Conservation (phyloP, 768 basidiomycete species). For the Boletus eberwhitei region DNA sequence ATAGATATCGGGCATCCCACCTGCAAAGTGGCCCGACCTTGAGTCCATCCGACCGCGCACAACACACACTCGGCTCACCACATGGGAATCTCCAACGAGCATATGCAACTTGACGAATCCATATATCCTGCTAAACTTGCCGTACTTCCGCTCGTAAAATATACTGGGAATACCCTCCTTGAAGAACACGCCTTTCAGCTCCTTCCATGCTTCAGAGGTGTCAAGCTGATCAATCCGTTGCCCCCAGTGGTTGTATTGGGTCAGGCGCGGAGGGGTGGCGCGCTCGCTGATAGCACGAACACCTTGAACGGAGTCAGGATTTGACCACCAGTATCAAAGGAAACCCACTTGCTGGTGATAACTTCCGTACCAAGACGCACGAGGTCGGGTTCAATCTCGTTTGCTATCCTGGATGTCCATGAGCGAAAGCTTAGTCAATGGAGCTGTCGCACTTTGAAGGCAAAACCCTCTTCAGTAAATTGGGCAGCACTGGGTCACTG, state of each 20-base stretch:
- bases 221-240: conserved; percentile 58
- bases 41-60: neutral
- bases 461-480: conserved; percentile 54
- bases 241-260: conserved; percentile 77
- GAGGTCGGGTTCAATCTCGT: conserved; percentile 61
- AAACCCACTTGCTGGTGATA: conserved; percentile 42
- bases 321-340: neutral
- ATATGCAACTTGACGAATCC: conserved; percentile 65
- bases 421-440: neutral
- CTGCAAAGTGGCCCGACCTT: conserved; percentile 28
- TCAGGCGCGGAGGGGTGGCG: conserved; percentile 48
- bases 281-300: conserved; percentile 47
- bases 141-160: conserved; percentile 61
- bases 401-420: conserved; percentile 34
- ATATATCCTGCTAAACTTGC: conserved; percentile 58
- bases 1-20: conserved; percentile 73
- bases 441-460: conserved; percentile 40
- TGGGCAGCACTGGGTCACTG: conserved; percentile 59
- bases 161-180: conserved; percentile 68
- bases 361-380: conserved; percentile 54
- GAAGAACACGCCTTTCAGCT: conserved; percentile 58
- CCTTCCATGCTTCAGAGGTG: conserved; percentile 72
- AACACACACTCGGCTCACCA: conserved; percentile 35
- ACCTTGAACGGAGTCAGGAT: conserved; percentile 33
- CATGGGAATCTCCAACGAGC: conserved; percentile 61